Evolutionary conservation across 768 basidiomycete species (phyloP), one percentile per base, ranked within the genome.

Genomic region (Suillus lakei): DNA sequence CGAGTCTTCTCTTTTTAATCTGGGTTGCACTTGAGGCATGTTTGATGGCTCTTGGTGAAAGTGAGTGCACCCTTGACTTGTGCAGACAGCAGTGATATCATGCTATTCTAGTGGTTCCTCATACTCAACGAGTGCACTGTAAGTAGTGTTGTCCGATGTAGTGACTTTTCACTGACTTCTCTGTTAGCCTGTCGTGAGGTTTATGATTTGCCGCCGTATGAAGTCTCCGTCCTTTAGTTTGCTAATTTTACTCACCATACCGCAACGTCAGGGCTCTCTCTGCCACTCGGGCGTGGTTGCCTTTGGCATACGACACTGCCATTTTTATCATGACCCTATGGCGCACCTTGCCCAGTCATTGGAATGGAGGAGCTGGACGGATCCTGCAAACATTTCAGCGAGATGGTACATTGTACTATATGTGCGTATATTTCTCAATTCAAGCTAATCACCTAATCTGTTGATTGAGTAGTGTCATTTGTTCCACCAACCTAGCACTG

Each of bases 341-440:
- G 61, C 76, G 77, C 23, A 82, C 80, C 5, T 60, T 80, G 1
- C 83, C 82, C 10, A 72, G 79, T 2, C 74, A 81, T n/a, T 71
- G 74, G 38, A 71, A 74, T 41, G 68, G 70, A 65, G 74, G 77
- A 59, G 60, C 69, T 6, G 65, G 73, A 74, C 77, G 16, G 59
- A 76, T 84, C 32, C 71, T 81, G 63, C 80, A 76, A 58, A 73
- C 80, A 18, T 69, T 85, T 7, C 75, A 84, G 10, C 77, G 82
- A 70, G 83, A 84, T 69, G 84, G 83, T 5, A 62, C 84, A 18
- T 70, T 84, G 7, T 85, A 85, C 66, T 85, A 83, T 67, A 76
- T 75, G 84, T 84, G 53, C 34, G 66, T 44, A 46, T 34, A 10
- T 12, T 61, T 21, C 28, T n/a, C 13, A 26, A 21, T 39, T 39